Conservation (phyloP, 805 yeast species). For the Priceomyces haplophilus region DNA sequence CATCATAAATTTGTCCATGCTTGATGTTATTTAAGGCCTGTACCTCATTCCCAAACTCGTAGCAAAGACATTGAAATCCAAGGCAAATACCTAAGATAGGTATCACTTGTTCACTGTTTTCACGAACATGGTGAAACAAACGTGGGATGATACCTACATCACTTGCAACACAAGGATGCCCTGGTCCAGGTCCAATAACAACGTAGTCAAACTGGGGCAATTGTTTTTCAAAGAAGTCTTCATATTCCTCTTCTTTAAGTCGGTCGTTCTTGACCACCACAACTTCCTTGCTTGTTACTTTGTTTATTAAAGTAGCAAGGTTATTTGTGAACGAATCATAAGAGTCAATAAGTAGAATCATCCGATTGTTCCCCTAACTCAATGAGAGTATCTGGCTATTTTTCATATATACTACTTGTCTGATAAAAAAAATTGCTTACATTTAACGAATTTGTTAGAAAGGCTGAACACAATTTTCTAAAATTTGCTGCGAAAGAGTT, state of each 20-base stretch:
- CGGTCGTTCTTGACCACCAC: constrained; percentile 64
- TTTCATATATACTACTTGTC: background rate
- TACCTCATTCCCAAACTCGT: constrained; percentile 56
- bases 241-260: constrained; percentile 28
- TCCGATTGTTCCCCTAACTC: constrained; percentile 8
- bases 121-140: constrained; percentile 35
- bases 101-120: constrained; percentile 14
- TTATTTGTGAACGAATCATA: constrained; percentile 95
- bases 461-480: too few relatives aligned
- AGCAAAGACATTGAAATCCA: constrained; percentile 84
- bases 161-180: constrained; percentile 60
- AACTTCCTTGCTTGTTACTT: constrained; percentile 49
- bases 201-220: constrained; percentile 65
- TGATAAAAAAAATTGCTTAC: too few relatives aligned
- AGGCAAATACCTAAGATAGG: constrained; percentile 91
- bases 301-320: constrained; percentile 58
- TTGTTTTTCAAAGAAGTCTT: constrained; percentile 35
- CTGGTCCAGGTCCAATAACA: constrained; percentile 97
- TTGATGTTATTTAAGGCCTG: constrained; percentile 53
- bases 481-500: too few relatives aligned
- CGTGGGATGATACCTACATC: constrained; percentile 78
- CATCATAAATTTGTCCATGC: constrained; percentile 80
- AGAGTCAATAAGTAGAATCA: constrained; percentile 79
- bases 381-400: background rate
- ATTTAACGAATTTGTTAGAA: too few relatives aligned